Evolutionary conservation across 768 basidiomycete genomes (phyloP), one percentile per base, ranked within the genome.

Genomic region (Leccinum imitatum): DNA sequence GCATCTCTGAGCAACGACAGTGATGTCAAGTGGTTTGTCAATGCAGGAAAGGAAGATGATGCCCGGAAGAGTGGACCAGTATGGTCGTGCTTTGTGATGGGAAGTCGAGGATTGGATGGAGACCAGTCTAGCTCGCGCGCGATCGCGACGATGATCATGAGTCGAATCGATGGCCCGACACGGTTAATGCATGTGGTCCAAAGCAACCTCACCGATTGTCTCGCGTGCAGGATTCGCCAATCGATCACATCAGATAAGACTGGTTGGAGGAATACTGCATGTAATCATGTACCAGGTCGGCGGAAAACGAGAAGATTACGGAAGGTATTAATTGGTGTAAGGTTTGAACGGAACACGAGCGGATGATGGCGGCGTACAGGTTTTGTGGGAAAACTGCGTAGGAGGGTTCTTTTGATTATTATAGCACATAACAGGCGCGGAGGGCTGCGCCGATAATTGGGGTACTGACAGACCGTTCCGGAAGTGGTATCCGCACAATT

Each of bases 241-340:
- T 46, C 56, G 54, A 67, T 64, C 50, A 13, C 21, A 64, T 61
- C 37, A 54, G 63, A 68, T 59, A 59, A 56, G 54, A 31, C 37
- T 10, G 8, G n/a, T 51, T 50, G 9, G 19, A 61, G 46, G 23
- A 23, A 51, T 57, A 17, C 46, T 41, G 11, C 19, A 33, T 33
- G 33, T 33, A 33, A 57, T 52, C 27, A 57, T 54, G 53, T 44
- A 48, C 13, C 19, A 50, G 17, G 30, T 31, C 7, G 56, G 39
- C 7, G 56, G 33, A 35, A 30, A 48, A 23, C 14, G n/a, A 8
- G 23, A n/a, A 7, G 10, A 31, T 4, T 53, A 61, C 63, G 63
- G 54, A 54, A 60, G 19, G n/a, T 44, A 14, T 17, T 27, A 37
- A n/a, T 48, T 41, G 30, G n/a, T n/a, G 35, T 17, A 15, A 50